phyloP scores from a whole-genome alignment of 78 protist genomes.

The slime mould (Dictyostelium discoideum) region dicty_2.7 NC_007091.3:807501-808000 shows the following conservation, averaged over 20 bases:
- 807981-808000: not conserved
- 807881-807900: too few relatives aligned
- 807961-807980: not conserved
- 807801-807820: constrained; percentile 33
- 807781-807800: constrained; percentile 40
- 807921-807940: not conserved
- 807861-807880: not conserved
- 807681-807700: not conserved
- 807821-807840: constrained; percentile 2
- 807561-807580: too few relatives aligned
- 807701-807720: constrained; percentile 34
- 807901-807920: not conserved
- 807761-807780: constrained; percentile 25
- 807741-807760: constrained; percentile 53
- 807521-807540: not conserved
- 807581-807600: not conserved
- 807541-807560: too few relatives aligned
- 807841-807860: not conserved
- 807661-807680: constrained; percentile 45
- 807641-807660: constrained; percentile 39
- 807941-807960: not conserved
- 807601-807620: constrained; percentile 14
- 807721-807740: constrained; percentile 66
- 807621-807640: constrained; percentile 67
- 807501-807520: not conserved